Evolutionary conservation across 202 grass and related monocot genomes (phyloP).

Genomic region (Setaria viridis): DNA sequence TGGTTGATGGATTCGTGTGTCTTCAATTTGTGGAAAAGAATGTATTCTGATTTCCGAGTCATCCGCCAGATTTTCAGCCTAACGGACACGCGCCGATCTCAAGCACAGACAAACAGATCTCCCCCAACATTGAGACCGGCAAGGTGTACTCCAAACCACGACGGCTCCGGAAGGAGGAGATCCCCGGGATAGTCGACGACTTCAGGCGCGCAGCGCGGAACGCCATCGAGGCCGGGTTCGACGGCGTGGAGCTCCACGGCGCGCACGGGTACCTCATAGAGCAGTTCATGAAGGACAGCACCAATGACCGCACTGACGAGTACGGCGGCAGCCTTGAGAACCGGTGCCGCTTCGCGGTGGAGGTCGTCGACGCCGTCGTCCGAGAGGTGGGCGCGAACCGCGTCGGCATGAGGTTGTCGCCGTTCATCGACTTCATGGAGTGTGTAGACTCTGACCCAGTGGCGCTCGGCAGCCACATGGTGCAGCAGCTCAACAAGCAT

Average conservation of each 20-base stretch:
- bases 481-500: constrained; percentile 42
- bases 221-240: constrained; percentile 63
- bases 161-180: constrained; percentile 47
- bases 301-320: constrained; percentile 58
- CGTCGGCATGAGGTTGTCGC: constrained; percentile 52
- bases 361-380: constrained; percentile 44
- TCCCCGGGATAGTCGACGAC: constrained; percentile 42
- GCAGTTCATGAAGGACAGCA: constrained; percentile 66
- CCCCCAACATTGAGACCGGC: neutral
- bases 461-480: constrained; percentile 50
- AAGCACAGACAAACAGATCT: constrained; percentile 44
- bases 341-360: constrained; percentile 53
- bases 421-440: constrained; percentile 39
- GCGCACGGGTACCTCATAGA: constrained; percentile 58
- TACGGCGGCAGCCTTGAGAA: constrained; percentile 34
- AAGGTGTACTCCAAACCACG: constrained; percentile 29
- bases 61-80: neutral
- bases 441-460: constrained; percentile 49
- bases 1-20: neutral
- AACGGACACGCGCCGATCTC: constrained; percentile 41
- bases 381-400: constrained; percentile 47
- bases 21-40: no score
- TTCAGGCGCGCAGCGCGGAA: constrained; percentile 53
- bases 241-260: constrained; percentile 68
- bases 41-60: neutral